Evolutionary conservation across 306 rosid genomes (phyloP), one percentile per base, ranked within the genome.

Genomic region (Cicer bijugum): DNA sequence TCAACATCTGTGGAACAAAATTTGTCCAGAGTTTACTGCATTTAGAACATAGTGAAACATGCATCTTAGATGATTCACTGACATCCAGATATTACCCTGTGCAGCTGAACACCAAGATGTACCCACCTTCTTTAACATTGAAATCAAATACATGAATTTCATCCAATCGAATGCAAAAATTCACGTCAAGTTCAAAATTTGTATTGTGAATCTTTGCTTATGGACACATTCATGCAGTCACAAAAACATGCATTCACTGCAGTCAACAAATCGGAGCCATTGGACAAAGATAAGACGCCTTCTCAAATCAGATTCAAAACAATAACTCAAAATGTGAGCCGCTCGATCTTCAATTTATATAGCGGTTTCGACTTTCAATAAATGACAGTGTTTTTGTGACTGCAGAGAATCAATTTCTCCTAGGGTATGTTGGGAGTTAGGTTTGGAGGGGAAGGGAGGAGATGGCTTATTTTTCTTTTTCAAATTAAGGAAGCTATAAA

Each of bases 1-100:
- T 85, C 90, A 7, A 80, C 74, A 75, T 87, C 98, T 94, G 89
- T 37, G 61, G 50, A 47, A 80, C 55, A 74, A 76, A 72, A 66
- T 15, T 61, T 56, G 52, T 1, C 72, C 75, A 68, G 28, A 64
- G 65, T 44, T 77, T 65, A 59, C 53, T 4, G 66, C 47, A 67
- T 23, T 58, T 74, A 65, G 69, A 62, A 68, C 67, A 20, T 69
- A 43, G 58, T 46, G 60, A 64, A 35, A 44, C 37, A 71, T 46
- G 73, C 72, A 55, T 70, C 64, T 23, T 40, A 40, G 46, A 71
- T 42, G 45, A 71, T 38, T 43, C 44, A 19, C 9, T 0, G 4
- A 60, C 6, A 55, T 12, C 63, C 68, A 66, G 16, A 60, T 55
- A 51, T 48, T 42, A 12, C 51, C 58, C 39, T 64, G 10, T 11